These are phyloP conservation scores for Guyanaporus albipodus DNA, from an alignment of 768 basidiomycete genomes.

Conservation along the genomic window DNA sequence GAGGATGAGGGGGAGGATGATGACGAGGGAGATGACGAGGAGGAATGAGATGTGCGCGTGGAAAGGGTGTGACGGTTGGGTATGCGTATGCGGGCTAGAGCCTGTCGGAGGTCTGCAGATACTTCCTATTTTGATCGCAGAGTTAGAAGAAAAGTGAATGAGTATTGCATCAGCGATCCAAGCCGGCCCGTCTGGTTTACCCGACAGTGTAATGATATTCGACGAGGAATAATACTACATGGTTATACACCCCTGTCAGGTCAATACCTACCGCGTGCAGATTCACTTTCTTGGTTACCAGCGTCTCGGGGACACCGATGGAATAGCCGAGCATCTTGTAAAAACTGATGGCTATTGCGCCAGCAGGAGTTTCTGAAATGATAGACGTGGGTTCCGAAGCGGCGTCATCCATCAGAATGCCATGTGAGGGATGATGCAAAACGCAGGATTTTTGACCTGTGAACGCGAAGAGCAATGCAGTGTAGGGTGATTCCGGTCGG, in stretches of 20 bases:
- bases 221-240: no score
- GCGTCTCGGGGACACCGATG: slow-evolving; percentile 71
- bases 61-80: no score
- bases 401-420: slow-evolving; percentile 77
- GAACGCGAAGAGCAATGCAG: slow-evolving; percentile 63
- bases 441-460: slow-evolving; percentile 64
- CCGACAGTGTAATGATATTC: no score
- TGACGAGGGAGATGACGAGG: slow-evolving; percentile 50
- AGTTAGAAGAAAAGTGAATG: no score
- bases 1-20: slow-evolving; percentile 87
- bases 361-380: slow-evolving; percentile 66
- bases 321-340: slow-evolving; percentile 93
- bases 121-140: no score
- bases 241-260: no score
- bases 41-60: slow-evolving; percentile 32
- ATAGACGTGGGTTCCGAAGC: slow-evolving; percentile 71
- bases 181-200: no score
- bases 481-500: slow-evolving; percentile 36
- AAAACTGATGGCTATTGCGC: slow-evolving; percentile 80
- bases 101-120: no score
- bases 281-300: slow-evolving; percentile 56
- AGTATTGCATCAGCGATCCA: no score
- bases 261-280: no score
- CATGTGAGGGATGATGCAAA: slow-evolving; percentile 67
- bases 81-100: no score